Evolutionary conservation across 495 filamentous ascomycete genomes (phyloP), one percentile per base, ranked within the genome.

Genomic region (Tuber indicum): DNA sequence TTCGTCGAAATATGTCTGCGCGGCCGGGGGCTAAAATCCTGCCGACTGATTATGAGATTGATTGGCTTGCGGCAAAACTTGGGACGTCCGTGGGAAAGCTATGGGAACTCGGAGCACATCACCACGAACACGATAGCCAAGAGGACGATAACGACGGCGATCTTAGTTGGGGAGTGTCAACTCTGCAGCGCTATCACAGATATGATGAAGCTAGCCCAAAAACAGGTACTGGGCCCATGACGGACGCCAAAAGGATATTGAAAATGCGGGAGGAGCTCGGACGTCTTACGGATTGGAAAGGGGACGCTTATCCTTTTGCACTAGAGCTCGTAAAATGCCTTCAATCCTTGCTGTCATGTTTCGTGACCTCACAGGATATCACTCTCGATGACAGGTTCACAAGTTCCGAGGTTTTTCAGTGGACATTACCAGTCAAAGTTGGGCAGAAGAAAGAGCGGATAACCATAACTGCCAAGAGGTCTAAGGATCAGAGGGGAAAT

Each of bases 1-100:
- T 88, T 46, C 84, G 88, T 46, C 86, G 87, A 2, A 84, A 86
- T 39, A 76, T 84, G 43, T 79, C 86, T 43, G 84, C 85, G 72
- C 77, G 78, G 4, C 78, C 85, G 9, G 78, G 84, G 0, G 83
- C 85, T 66, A 85, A 86, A 66, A 44, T 78, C 16, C 74, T 88
- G 2, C 41, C 74, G 0, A 52, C 74, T 16, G 71, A 84, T 39
- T 84, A 86, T 44, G 87, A 89, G 71, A 70, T 89, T 3, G 87
- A 89, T 49, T 86, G 82, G 77, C 86, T 89, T 74, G 84, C 86
- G 58, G 62, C 72, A 42, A 71, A 74, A 21, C 16, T 81, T 19
- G 75, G 75, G 7, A 39, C 23, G 10, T 45, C 36, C n/a, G 23
- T 5, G 10, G 52, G 26, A 4, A 10, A 3, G 44, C 39, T 41